Conservation (phyloP, 805 yeast species). For the Hanseniaspora vineae region DNA sequence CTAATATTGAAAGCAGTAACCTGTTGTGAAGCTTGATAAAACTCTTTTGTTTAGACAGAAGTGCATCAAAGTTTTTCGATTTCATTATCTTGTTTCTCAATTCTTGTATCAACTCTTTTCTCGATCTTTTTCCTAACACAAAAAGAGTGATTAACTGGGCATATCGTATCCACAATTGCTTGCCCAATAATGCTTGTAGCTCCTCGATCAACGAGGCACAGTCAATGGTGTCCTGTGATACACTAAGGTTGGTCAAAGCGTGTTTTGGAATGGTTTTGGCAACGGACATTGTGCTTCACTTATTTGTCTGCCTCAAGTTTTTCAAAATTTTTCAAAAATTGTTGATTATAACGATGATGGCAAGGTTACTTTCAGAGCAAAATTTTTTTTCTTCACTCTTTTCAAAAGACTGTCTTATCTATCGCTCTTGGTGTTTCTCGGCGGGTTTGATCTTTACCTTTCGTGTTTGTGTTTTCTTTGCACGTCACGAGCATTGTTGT, state of each 20-base stretch:
- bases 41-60: slow-evolving; percentile 1
- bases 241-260: neutral
- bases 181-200: slow-evolving; percentile 34
- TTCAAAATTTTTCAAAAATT: no score
- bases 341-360: no score
- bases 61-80: neutral
- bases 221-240: neutral
- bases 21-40: slow-evolving; percentile 59
- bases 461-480: no score
- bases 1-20: slow-evolving; percentile 63
- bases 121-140: slow-evolving; percentile 65
- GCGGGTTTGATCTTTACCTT: no score
- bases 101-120: slow-evolving; percentile 8
- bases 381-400: no score
- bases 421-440: no score
- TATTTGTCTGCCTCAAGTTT: no score
- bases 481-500: no score
- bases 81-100: slow-evolving; percentile 1
- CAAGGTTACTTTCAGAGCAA: no score
- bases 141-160: slow-evolving; percentile 67
- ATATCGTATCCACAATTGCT: slow-evolving; percentile 67
- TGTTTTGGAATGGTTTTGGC: neutral
- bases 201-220: neutral
- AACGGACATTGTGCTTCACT: neutral
- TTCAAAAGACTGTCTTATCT: no score